A percentile compares a stretch with the other conserved stretches of the same genome.
These are phyloP conservation scores for Annulohypoxylon bovei DNA, from an alignment of 495 filamentous ascomycete genomes.

Conservation along the genomic window DNA sequence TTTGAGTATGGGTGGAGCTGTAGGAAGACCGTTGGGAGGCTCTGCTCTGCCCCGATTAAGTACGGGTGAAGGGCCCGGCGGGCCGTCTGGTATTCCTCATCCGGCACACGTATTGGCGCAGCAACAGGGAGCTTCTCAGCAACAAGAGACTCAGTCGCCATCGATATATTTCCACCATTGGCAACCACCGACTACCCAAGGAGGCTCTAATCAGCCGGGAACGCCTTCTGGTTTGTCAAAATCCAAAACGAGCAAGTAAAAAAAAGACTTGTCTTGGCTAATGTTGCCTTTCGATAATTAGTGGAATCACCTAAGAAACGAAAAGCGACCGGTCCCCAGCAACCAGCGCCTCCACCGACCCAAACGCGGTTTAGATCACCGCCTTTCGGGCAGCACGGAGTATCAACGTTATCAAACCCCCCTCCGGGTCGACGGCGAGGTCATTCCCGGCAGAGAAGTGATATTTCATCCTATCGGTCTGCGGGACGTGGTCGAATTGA, in stretches of 20 bases:
- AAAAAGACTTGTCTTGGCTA: slow-evolving; percentile 60
- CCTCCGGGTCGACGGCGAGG: slow-evolving; percentile 69
- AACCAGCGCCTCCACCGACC: slow-evolving; percentile 65
- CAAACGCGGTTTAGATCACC: slow-evolving; percentile 65
- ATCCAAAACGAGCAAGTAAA: slow-evolving; percentile 59
- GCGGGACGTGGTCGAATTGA: slow-evolving; percentile 52
- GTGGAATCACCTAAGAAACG: slow-evolving; percentile 77
- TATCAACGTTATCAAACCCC: slow-evolving; percentile 62
- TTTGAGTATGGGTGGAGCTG: slow-evolving; percentile 48
- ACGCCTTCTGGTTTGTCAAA: slow-evolving; percentile 75
- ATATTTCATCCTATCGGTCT: slow-evolving; percentile 63
- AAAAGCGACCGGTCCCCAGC: slow-evolving; percentile 73
- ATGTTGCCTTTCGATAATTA: slow-evolving; percentile 60
- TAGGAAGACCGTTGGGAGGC: slow-evolving; percentile 42
- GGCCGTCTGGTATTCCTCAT: slow-evolving; percentile 43
- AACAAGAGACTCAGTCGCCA: slow-evolving; percentile 69
- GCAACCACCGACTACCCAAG: slow-evolving; percentile 77
- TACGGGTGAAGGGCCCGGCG: slow-evolving; percentile 40
- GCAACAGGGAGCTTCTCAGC: slow-evolving; percentile 50
- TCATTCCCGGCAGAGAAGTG: slow-evolving; percentile 76
- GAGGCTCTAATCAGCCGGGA: slow-evolving; percentile 67
- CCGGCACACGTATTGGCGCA: slow-evolving; percentile 46
- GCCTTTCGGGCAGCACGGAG: slow-evolving; percentile 65
- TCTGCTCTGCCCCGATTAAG: slow-evolving; percentile 46
- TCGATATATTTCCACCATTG: slow-evolving; percentile 92